These are phyloP conservation scores for Ciborinia camelliae DNA, from an alignment of 2,329 filamentous ascomycete species.

Conservation along the genomic window DNA sequence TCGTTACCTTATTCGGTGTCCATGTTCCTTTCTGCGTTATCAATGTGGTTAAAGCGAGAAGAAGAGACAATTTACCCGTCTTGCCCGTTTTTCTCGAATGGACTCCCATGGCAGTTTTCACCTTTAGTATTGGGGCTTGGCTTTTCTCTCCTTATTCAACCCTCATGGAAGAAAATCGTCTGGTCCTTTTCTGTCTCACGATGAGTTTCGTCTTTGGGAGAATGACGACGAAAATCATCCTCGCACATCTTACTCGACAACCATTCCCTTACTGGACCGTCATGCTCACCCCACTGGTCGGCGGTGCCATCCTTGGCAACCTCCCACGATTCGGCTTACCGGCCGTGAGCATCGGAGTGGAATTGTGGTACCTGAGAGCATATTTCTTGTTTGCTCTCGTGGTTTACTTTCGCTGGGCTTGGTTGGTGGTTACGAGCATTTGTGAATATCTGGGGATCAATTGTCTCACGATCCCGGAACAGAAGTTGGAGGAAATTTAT, in stretches of 20 bases:
- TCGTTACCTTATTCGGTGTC: constrained; percentile 60
- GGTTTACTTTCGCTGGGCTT: constrained; percentile 93
- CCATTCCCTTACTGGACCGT: constrained; percentile 97
- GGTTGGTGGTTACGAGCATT: constrained; percentile 84
- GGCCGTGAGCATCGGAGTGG: constrained; percentile 60
- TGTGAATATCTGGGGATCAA: constrained; percentile 92
- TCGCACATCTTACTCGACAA: constrained; percentile 88
- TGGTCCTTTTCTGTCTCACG: constrained; percentile 87
- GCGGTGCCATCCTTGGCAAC: constrained; percentile 79
- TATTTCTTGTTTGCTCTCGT: constrained; percentile 81
- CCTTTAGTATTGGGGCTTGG: constrained; percentile 73
- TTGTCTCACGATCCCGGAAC: constrained; percentile 77
- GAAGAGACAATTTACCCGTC: constrained; percentile 67
- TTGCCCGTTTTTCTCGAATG: constrained; percentile 87
- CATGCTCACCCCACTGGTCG: constrained; percentile 81
- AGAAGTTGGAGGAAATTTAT: constrained; percentile 42
- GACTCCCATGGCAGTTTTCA: constrained; percentile 85
- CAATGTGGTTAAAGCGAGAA: constrained; percentile 78
- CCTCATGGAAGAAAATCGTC: constrained; percentile 76
- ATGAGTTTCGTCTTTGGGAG: constrained; percentile 97
- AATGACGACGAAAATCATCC: constrained; percentile 98
- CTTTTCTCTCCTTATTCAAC: constrained; percentile 85
- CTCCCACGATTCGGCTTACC: constrained; percentile 72
- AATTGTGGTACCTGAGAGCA: constrained; percentile 76
- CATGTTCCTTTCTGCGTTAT: constrained; percentile 88